Base-by-base conservation (phyloP, 495 filamentous ascomycete species). In the Aspergillus saccharolyticus region DNA sequence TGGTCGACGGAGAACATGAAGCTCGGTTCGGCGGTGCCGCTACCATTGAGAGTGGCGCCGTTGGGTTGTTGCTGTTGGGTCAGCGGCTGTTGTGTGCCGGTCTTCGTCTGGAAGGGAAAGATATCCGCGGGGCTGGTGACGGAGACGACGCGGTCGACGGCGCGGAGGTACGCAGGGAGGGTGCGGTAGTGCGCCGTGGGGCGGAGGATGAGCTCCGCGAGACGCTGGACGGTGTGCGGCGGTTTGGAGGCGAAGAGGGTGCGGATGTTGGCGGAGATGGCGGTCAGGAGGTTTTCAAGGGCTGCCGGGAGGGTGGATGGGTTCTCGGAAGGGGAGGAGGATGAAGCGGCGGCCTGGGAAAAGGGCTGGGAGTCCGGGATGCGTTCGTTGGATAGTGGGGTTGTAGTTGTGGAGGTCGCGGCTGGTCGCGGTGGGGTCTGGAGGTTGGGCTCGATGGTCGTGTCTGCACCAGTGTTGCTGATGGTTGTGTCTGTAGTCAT, bases 151-250 rank as follows among this genome's bases (percentile, higher is more conserved):
- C 95, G 88, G 66, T 97, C 90, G 14, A 97, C 80, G 7, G 94
- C 95, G 57, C 90, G 87, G 55, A 98, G 85, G 68, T 91, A 98
- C 20, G 90, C 83, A 5, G 88, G 82, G 4, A 97, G 79, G 28
- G 84, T 86, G 28, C 79, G 79, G 73, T 98, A 97, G 70, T 96
- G 90, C 44, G 80, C 75, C 42, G 74, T 86, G 7, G 94, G 94
- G 17, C 70, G 68, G 14, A 94, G 78, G 42, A 97, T 78, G n/a
- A 98, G 88, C 78, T 98, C 94, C 18, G 94, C 83, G 30, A 98
- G 81, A 44, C 94, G 88, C 72, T 98, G 94, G 52, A 96, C 80
- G 0, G 94, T 97, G 67, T 97, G 91, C 0, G 94, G 94, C 1
- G 94, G 94, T 57, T 89, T 83, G 0, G 76, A 72, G 24, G 80